Conservation (phyloP, 306 rosid genomes). For the Oxytropis ochrocephala region DNA sequence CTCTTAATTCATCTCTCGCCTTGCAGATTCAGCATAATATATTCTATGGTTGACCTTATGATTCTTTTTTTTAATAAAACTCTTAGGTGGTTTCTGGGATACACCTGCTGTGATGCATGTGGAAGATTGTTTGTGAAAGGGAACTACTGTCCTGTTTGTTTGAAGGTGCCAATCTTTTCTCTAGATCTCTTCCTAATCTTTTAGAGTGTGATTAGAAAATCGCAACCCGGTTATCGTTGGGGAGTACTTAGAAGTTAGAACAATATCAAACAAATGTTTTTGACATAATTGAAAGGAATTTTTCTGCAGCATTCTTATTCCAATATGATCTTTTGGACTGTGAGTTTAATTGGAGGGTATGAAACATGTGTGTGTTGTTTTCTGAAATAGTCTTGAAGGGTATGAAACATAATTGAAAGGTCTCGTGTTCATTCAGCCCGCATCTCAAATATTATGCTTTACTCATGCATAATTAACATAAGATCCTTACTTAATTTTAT, state of each 20-base stretch:
- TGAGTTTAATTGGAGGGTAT: constrained; percentile 4
- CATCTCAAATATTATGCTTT: neutral
- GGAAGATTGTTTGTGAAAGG: constrained; percentile 98
- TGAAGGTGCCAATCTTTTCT: constrained; percentile 57
- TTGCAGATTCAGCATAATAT: neutral
- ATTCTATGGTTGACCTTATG: constrained; percentile 18
- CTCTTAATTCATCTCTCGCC: neutral
- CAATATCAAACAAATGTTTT: no score
- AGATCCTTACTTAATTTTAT: neutral
- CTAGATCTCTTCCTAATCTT: constrained; percentile 7
- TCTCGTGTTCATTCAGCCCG: neutral
- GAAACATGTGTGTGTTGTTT: neutral
- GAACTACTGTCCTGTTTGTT: constrained; percentile 95
- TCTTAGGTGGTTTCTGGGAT: constrained; percentile 93
- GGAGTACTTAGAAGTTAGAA: neutral
- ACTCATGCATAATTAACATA: neutral
- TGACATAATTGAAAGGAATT: neutral
- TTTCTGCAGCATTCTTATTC: neutral
- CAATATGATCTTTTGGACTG: neutral
- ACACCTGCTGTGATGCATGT: constrained; percentile 98
- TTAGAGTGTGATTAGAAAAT: neutral
- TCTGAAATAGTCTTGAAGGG: neutral
- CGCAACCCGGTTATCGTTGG: neutral
- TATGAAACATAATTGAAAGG: neutral
- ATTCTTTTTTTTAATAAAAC: neutral